A percentile compares a stretch with the other conserved stretches of the same genome.
These are phyloP conservation scores for Melanomma pulvis-pyrius DNA, from an alignment of 495 filamentous ascomycete species.

Conservation along the genomic window DNA sequence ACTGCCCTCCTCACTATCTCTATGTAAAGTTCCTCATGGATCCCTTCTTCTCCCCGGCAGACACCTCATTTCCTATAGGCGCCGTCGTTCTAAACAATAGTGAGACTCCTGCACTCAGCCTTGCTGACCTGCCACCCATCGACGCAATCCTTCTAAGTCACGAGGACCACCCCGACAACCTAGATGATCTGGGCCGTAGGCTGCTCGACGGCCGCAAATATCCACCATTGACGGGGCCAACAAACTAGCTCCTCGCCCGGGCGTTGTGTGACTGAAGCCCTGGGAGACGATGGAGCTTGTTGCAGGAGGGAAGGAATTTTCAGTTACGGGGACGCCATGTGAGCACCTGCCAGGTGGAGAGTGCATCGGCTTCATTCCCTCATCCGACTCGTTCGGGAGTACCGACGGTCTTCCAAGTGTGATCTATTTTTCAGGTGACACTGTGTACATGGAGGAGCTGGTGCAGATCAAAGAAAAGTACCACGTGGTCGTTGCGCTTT, in stretches of 20 bases:
- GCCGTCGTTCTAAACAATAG: slow-evolving; percentile 41
- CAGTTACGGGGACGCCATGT: slow-evolving; percentile 49
- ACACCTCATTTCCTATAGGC: slow-evolving; percentile 46
- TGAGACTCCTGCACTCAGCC: slow-evolving; percentile 45
- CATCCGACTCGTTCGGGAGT: slow-evolving; percentile 47
- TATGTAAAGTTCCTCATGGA: slow-evolving; percentile 56
- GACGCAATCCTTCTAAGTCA: slow-evolving; percentile 58
- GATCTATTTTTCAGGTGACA: slow-evolving; percentile 61
- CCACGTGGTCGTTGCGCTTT: slow-evolving; percentile 46
- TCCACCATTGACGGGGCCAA: slow-evolving; percentile 50
- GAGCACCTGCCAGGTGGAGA: slow-evolving; percentile 54
- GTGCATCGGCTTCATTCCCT: slow-evolving; percentile 54
- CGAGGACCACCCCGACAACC: slow-evolving; percentile 60
- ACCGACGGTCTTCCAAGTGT: slow-evolving; percentile 52
- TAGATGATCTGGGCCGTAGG: slow-evolving; percentile 45
- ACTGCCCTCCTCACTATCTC: slow-evolving; percentile 56
- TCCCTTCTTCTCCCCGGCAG: slow-evolving; percentile 56
- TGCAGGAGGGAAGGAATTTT: slow-evolving; percentile 33
- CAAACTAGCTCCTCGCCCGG: slow-evolving; percentile 33
- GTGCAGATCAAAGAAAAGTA: slow-evolving; percentile 36
- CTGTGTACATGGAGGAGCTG: slow-evolving; percentile 55
- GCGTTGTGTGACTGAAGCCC: slow-evolving; percentile 46
- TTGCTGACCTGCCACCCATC: slow-evolving; percentile 52
- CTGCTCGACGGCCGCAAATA: slow-evolving; percentile 54
- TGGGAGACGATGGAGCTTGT: slow-evolving; percentile 12